Base-by-base conservation (phyloP, 1,139 yeast species). In the Saccharomycopsis hybrid region DNA sequence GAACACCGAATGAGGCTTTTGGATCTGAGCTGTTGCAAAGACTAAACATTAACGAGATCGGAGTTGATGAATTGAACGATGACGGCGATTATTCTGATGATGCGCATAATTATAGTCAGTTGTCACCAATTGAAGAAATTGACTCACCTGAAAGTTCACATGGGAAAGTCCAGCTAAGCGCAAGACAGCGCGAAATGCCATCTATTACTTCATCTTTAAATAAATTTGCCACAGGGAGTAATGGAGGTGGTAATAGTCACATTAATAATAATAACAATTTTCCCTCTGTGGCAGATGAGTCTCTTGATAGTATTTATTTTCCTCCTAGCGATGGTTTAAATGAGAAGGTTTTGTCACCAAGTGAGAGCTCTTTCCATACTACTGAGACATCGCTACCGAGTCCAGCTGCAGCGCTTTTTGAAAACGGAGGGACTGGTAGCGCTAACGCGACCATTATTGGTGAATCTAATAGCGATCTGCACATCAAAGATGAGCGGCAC, bases 81-180 rank as follows among this genome's bases (percentile, higher is more conserved):
- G n/a, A n/a, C n/a, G n/a, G n/a, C n/a, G n/a, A n/a, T n/a, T n/a
- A n/a, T n/a, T n/a, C n/a, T n/a, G n/a, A n/a, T n/a, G n/a, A n/a
- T n/a, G n/a, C n/a, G n/a, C n/a, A n/a, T n/a, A n/a, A n/a, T n/a
- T n/a, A n/a, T n/a, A n/a, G n/a, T 30, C 51, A 40, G 18, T 32
- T 50, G 18, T 51, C 54, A 1, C 54, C 54, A 13, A 51, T 51
- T 9, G 54, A 51, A 35, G 54, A 51, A 30, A 38, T 49, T 4
- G 54, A 49, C 33, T 49, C 52, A 7, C 54, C 52, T 18, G 42
- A 32, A 8, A 45, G 40, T 24, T 13, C 43, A 5, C 39, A 31
- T 9, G 33, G 33, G 9, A 31, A 24, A 24, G 39, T 9, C 39
- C 5, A 36, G 24, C 24, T 36, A 9, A 13, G 35, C 35, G 39